These are phyloP conservation scores for Flaveria floridana DNA, from an alignment of 140 eudicot species.

Conservation along the genomic window DNA sequence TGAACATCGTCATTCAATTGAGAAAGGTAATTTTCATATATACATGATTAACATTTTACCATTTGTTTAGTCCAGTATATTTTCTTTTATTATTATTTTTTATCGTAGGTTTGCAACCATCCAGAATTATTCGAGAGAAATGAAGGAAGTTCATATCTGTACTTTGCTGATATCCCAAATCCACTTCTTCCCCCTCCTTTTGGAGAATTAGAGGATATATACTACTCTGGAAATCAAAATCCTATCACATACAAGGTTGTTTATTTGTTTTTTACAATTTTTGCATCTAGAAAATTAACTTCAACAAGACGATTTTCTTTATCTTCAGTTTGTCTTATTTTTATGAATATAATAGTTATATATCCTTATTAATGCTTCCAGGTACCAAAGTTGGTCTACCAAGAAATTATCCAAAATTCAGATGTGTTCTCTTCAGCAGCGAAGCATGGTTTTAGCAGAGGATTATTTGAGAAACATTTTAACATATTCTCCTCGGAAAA, in stretches of 20 bases:
- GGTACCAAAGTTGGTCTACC: conserved; percentile 82
- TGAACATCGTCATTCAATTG: conserved; percentile 97
- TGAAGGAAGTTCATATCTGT: conserved; percentile 82
- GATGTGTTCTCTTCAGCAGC: conserved; percentile 36
- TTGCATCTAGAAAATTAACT: conserved; percentile 17
- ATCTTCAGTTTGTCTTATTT: not conserved
- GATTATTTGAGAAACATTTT: conserved; percentile 50
- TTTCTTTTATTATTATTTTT: not conserved
- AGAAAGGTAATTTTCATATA: conserved; percentile 57
- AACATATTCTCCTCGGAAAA: conserved; percentile 70
- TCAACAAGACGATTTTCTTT: not conserved
- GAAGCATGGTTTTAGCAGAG: conserved; percentile 45
- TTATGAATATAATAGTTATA: conserved; percentile 9
- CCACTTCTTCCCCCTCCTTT: conserved; percentile 84
- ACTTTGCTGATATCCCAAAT: conserved; percentile 82
- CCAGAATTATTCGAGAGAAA: conserved; percentile 98
- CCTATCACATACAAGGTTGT: conserved; percentile 80
- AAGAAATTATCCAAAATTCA: conserved; percentile 48
- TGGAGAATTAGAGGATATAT: conserved; percentile 79
- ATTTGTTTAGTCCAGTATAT: conserved; percentile 15
- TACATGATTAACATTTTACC: conserved; percentile 13
- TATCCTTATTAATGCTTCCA: conserved; percentile 26
- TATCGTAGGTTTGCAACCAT: conserved; percentile 92
- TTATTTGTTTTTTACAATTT: not conserved
- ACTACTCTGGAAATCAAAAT: conserved; percentile 76